These are phyloP conservation scores for Kazachstania kunashirensis DNA, from an alignment of 805 yeast species.

Conservation along the genomic window DNA sequence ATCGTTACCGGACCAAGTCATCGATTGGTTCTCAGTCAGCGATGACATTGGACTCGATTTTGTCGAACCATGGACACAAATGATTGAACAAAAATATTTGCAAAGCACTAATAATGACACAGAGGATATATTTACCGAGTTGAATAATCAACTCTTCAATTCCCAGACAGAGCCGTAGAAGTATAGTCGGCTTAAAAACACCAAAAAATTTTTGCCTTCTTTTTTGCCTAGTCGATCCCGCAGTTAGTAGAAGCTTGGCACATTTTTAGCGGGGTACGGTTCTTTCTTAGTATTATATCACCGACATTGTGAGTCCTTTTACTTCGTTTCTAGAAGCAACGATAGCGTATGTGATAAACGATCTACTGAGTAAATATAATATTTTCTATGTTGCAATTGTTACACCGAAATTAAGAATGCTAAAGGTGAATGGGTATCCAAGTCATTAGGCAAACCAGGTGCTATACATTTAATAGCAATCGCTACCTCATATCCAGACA, in stretches of 20 bases:
- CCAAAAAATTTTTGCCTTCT: too few species aligned
- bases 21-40: conserved; percentile 43
- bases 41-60: conserved; percentile 46
- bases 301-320: too few species aligned
- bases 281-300: too few species aligned
- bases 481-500: conserved; percentile 92
- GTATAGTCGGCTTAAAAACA: too few species aligned
- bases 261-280: neutral
- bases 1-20: conserved; percentile 26
- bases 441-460: conserved; percentile 89
- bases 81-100: conserved; percentile 58
- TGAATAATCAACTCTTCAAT: conserved; percentile 5
- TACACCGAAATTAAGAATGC: conserved; percentile 89
- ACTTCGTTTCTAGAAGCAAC: too few species aligned
- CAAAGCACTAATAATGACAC: conserved; percentile 18
- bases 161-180: neutral
- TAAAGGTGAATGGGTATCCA: conserved; percentile 94
- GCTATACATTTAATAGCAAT: conserved; percentile 95
- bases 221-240: too few species aligned
- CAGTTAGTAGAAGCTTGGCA: neutral
- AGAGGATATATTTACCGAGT: conserved; percentile 8
- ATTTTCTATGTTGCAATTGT: too few species aligned
- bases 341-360: too few species aligned
- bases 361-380: too few species aligned
- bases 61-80: conserved; percentile 73